A percentile compares a stretch with the other conserved stretches of the same genome.
phyloP scores from a whole-genome alignment of 139 green algal genomes.

The Tetraselmis chui region DNA sequence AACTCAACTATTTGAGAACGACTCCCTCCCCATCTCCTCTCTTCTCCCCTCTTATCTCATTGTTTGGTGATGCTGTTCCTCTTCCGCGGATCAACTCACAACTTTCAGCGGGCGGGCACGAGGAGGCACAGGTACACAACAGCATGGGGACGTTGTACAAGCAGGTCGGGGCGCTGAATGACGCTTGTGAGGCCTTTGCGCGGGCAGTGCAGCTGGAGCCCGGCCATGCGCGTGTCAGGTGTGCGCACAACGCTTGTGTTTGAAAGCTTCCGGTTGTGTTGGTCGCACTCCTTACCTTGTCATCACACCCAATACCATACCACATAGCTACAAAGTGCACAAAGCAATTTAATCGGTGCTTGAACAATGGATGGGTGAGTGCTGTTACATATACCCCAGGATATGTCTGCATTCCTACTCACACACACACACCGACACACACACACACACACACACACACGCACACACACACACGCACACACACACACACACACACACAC shows the following conservation, averaged over 20 bases:
- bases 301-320: no score
- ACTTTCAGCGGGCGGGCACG: no score
- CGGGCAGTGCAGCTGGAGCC: neutral
- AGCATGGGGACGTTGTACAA: neutral
- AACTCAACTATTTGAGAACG: neutral
- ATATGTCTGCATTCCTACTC: no score
- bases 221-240: neutral
- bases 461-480: neutral
- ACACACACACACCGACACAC: no score
- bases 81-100: no score
- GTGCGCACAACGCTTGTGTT: neutral
- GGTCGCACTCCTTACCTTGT: no score
- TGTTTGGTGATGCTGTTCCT: neutral
- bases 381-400: no score
- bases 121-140: neutral
- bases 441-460: no score
- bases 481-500: neutral
- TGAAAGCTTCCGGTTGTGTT: neutral
- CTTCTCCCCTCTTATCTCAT: neutral
- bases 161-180: neutral
- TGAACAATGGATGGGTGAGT: no score
- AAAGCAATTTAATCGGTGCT: neutral
- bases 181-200: neutral
- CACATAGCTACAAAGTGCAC: neutral
- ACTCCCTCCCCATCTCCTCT: neutral